Evolutionary conservation across 768 basidiomycete genomes (phyloP), one percentile per base, ranked within the genome.

Genomic region (Collybia mongolica): DNA sequence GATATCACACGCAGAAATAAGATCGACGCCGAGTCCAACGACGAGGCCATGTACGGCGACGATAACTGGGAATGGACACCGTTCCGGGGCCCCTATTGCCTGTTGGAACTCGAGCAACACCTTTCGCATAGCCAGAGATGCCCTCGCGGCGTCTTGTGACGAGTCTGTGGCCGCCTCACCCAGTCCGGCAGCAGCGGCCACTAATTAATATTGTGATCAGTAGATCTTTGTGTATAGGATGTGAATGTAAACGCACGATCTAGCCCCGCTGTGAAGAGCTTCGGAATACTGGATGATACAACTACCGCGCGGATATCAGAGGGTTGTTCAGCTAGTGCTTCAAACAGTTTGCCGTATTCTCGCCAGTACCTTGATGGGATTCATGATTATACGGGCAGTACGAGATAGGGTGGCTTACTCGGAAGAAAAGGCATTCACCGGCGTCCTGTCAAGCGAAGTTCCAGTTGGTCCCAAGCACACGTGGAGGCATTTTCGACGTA

Each of bases 201-300:
- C 69, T 76, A 2, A 22, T 18, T 26, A 38, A 12, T n/a, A 35
- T 28, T 38, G 28, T 37, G 17, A 46, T 38, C 24, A n/a, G 38
- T 28, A 32, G 6, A 5, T 22, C 1, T 15, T 39, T 2, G 22
- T 6, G 6, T 2, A 40, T 23, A 5, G 12, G 11, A 4, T 8
- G 24, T 6, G 19, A n/a, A 32, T 37, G 3, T 18, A 58, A 14
- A 65, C 74, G 24, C 55, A 90, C 93, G 62, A 63, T 96, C 93
- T 5, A 96, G 65, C 0, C 94, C 93, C 1, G 90, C 93, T 0
- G 87, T 88, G 63, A 93, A 96, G 3, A 82, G 65, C 63, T 88
- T 91, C 0, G 84, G 81, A 2, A 87, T 61, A 1, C 70, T 72
- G 0, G 90, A 92, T 0, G 86, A 82, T 0, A 96, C 68, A 0